Conservation (phyloP, 495 filamentous ascomycete genomes). For the Penicillium antarcticum region DNA sequence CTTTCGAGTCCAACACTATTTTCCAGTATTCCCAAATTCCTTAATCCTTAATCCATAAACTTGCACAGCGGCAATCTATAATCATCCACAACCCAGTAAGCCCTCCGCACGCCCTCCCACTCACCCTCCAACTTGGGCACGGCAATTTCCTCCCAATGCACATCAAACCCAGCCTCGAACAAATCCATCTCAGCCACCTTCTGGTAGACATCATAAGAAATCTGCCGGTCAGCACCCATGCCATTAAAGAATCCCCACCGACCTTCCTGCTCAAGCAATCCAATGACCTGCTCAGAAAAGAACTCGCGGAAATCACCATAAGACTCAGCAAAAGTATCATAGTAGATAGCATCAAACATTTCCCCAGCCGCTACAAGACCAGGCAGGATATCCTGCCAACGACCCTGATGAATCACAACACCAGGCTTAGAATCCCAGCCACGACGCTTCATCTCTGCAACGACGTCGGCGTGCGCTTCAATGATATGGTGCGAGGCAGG, state of each 20-base stretch:
- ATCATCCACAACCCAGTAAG: conserved; percentile 82
- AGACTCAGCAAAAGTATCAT: conserved; percentile 94
- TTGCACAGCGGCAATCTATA: conserved; percentile 67
- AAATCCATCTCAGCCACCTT: conserved; percentile 92
- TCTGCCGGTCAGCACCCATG: conserved; percentile 83
- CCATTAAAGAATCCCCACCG: conserved; percentile 95
- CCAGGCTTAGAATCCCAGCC: conserved; percentile 64
- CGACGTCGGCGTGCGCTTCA: conserved; percentile 84
- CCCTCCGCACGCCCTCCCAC: conserved; percentile 82
- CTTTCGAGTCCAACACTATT: background rate
- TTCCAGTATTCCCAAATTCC: background rate
- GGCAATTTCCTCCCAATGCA: conserved; percentile 74
- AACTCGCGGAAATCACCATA: conserved; percentile 83
- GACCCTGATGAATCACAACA: conserved; percentile 65
- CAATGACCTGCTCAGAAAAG: conserved; percentile 83
- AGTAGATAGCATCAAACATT: conserved; percentile 90
- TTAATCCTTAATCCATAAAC: conserved; percentile 54
- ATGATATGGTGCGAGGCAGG: conserved; percentile 79
- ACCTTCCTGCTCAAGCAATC: conserved; percentile 67
- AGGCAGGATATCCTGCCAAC: conserved; percentile 82
- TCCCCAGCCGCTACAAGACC: conserved; percentile 64
- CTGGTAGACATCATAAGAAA: conserved; percentile 94
- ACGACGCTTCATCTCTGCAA: conserved; percentile 61
- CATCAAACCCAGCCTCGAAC: conserved; percentile 85
- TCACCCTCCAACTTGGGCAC: conserved; percentile 65